A percentile compares a stretch with the other conserved stretches of the same genome.
Evolutionary conservation across 2,329 filamentous ascomycete species (phyloP).

Genomic region (Fusarium denticulatum): DNA sequence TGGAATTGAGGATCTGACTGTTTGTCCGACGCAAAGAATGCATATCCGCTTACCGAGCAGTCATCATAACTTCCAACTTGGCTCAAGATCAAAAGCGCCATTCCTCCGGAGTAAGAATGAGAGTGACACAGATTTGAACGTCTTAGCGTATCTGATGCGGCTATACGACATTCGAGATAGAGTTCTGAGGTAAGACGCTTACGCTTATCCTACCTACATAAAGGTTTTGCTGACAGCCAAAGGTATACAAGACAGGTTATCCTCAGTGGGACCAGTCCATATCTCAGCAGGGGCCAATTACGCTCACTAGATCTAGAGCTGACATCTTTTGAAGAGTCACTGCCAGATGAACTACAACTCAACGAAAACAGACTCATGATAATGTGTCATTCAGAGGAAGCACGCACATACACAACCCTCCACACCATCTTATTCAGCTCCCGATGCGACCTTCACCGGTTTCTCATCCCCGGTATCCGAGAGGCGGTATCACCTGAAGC

Average conservation of each 20-base stretch:
- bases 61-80: slow-evolving; percentile 42
- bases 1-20: slow-evolving; percentile 43
- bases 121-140: slow-evolving; percentile 20
- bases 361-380: slow-evolving; percentile 29
- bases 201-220: too few relatives aligned
- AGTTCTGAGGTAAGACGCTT: slow-evolving; percentile 19
- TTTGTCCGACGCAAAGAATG: slow-evolving; percentile 39
- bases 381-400: slow-evolving; percentile 40
- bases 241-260: slow-evolving; percentile 37
- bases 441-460: slow-evolving; percentile 42
- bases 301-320: slow-evolving; percentile 34
- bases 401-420: slow-evolving; percentile 26
- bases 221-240: accelerated
- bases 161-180: slow-evolving; percentile 38
- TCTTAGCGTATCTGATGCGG: slow-evolving; percentile 31
- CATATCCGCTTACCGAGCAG: slow-evolving; percentile 41
- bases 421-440: slow-evolving; percentile 34
- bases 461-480: slow-evolving; percentile 39
- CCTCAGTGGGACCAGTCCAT: slow-evolving; percentile 24
- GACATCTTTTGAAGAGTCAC: slow-evolving; percentile 7
- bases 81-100: slow-evolving; percentile 24
- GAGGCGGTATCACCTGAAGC: slow-evolving; percentile 33
- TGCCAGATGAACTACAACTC: slow-evolving; percentile 37
- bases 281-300: slow-evolving; percentile 19
- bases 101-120: slow-evolving; percentile 19